These are phyloP conservation scores for Penicillium sp. DNA, from an alignment of 2,329 filamentous ascomycete genomes.

Conservation along the genomic window DNA sequence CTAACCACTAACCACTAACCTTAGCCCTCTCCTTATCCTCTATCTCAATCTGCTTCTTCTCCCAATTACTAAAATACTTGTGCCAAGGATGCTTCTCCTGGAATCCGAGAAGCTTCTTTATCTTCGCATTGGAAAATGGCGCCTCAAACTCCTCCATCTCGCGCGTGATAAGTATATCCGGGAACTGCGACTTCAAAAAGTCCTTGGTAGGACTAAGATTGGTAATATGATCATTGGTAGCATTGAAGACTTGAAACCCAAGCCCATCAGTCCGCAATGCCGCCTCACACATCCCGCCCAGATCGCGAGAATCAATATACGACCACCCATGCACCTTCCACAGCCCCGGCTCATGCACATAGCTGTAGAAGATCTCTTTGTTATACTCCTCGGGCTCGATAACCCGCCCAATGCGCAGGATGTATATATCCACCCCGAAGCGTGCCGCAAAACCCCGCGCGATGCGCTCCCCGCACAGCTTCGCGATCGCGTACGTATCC, in stretches of 20 bases:
- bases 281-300: constrained; percentile 60
- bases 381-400: constrained; percentile 61
- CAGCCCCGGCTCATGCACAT: constrained; percentile 50
- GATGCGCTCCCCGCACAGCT: constrained; percentile 58
- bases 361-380: constrained; percentile 49
- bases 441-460: constrained; percentile 56
- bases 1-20: not conserved
- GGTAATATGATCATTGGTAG: constrained; percentile 60
- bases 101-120: constrained; percentile 56
- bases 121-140: constrained; percentile 60
- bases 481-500: constrained; percentile 61
- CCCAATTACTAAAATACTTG: constrained; percentile 19
- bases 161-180: constrained; percentile 51
- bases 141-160: constrained; percentile 59
- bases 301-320: constrained; percentile 61
- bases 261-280: constrained; percentile 52
- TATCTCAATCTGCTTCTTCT: constrained; percentile 9
- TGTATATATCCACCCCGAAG: constrained; percentile 58
- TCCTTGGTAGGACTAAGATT: constrained; percentile 48
- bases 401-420: constrained; percentile 60
- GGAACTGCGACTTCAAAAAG: constrained; percentile 50
- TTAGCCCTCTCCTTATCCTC: not conserved
- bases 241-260: constrained; percentile 63
- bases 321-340: constrained; percentile 61
- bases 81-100: constrained; percentile 51